Evolutionary conservation across 176 grass and related monocot species (phyloP).

Genomic region (Neostapfia colusana): DNA sequence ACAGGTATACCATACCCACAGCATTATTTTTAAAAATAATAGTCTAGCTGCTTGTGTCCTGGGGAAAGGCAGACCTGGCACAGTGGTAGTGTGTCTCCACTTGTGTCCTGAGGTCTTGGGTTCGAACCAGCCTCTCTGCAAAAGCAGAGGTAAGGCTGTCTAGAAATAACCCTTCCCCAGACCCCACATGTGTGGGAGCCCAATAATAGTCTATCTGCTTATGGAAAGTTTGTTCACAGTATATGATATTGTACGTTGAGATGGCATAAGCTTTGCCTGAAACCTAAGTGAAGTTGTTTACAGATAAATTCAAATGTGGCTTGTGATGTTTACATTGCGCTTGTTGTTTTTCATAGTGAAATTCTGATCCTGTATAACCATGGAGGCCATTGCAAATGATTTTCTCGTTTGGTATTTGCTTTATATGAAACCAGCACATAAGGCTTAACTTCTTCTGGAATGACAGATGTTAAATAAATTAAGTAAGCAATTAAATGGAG

Average conservation of each 20-base stretch:
- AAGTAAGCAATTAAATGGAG: conserved; percentile 94
- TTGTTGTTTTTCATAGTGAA: neutral
- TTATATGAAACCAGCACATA: neutral
- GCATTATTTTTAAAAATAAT: conserved; percentile 15
- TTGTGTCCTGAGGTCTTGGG: too few relatives aligned
- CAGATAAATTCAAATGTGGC: neutral
- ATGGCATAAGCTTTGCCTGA: conserved; percentile 17
- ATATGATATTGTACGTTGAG: neutral
- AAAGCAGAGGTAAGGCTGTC: too few relatives aligned
- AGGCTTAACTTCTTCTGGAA: conserved; percentile 27
- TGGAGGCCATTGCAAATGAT: neutral
- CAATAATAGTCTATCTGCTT: neutral
- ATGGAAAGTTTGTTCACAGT: neutral
- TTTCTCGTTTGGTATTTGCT: neutral
- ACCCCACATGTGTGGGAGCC: too few relatives aligned
- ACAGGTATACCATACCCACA: conserved; percentile 54
- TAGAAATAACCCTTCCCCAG: too few relatives aligned
- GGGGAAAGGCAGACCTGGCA: too few relatives aligned
- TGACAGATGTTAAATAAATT: conserved; percentile 95
- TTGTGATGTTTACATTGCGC: neutral
- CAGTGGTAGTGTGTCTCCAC: too few relatives aligned
- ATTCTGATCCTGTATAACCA: neutral
- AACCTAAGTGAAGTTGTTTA: conserved; percentile 13
- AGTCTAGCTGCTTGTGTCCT: too few relatives aligned
- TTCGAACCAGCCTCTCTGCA: too few relatives aligned